These are phyloP conservation scores for Fusarium sp. DNA, from an alignment of 2,329 filamentous ascomycete genomes.

Conservation along the genomic window DNA sequence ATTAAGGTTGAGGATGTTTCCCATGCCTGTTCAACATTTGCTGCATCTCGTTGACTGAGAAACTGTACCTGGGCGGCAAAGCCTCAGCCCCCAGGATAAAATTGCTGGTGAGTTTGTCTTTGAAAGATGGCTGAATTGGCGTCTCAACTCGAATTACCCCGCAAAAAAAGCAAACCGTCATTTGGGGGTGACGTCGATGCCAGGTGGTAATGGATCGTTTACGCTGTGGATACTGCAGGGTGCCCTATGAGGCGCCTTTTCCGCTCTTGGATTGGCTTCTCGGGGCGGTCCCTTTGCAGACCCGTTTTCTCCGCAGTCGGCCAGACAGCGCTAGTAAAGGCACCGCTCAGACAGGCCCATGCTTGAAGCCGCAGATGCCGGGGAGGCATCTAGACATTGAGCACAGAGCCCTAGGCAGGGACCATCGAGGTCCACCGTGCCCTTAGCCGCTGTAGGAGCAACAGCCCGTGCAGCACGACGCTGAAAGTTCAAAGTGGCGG, in stretches of 20 bases:
- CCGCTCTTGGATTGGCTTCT: constrained; percentile 28
- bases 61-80: constrained; percentile 27
- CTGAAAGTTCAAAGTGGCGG: background rate
- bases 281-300: constrained; percentile 28
- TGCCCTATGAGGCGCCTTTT: constrained; percentile 24
- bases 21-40: background rate
- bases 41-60: constrained; percentile 7
- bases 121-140: constrained; percentile 6
- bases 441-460: constrained; percentile 13
- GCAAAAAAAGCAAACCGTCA: constrained; percentile 36
- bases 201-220: constrained; percentile 17
- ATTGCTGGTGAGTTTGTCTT: constrained; percentile 15
- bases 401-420: constrained; percentile 1
- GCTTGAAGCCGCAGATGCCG: constrained; percentile 26
- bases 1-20: background rate
- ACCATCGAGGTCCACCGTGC: constrained; percentile 8
- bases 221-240: constrained; percentile 9
- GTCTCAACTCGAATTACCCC: constrained; percentile 31
- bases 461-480: background rate
- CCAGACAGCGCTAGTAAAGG: constrained; percentile 19
- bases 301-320: constrained; percentile 33
- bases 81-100: constrained; percentile 16
- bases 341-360: background rate
- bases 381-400: constrained; percentile 19
- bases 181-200: constrained; percentile 40